Percentiles rank a stretch among this genome's conserved stretches.
Conservation (phyloP, 2,329 filamentous ascomycete genomes). For the Purpureocillium lavendulum region DNA sequence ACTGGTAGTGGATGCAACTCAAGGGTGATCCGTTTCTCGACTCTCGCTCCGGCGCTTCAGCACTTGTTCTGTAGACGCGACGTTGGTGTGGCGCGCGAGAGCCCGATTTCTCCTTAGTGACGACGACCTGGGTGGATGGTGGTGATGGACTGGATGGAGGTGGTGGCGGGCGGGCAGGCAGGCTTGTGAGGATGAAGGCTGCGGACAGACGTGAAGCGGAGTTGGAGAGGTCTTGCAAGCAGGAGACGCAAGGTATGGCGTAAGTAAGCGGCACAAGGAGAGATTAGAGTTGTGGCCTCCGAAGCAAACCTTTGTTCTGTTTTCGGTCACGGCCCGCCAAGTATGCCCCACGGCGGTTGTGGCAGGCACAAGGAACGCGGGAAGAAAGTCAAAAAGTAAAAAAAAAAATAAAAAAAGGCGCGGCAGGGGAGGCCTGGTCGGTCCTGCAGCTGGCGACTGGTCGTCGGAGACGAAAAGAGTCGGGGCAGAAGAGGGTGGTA, state of each 20-base stretch:
- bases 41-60: slow-evolving; percentile 20
- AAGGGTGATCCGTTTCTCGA: slow-evolving; percentile 13
- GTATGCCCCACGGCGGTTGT: no score
- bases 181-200: slow-evolving; percentile 21
- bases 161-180: slow-evolving; percentile 16
- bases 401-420: not conserved
- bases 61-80: slow-evolving; percentile 15
- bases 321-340: not conserved
- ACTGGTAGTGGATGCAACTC: slow-evolving; percentile 6
- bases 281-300: slow-evolving; percentile 18
- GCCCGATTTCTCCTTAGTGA: slow-evolving; percentile 3
- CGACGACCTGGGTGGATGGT: slow-evolving; percentile 5
- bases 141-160: slow-evolving; percentile 11
- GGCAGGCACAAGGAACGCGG: no score
- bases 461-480: not conserved
- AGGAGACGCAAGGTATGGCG: slow-evolving; percentile 20
- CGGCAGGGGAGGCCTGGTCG: not conserved
- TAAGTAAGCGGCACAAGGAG: slow-evolving; percentile 19
- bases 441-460: not conserved
- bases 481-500: no score
- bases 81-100: slow-evolving; percentile 5
- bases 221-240: slow-evolving; percentile 24
- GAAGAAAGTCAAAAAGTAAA: not conserved
- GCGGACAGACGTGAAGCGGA: slow-evolving; percentile 25
- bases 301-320: slow-evolving; percentile 23